Evolutionary conservation across 176 grass and related monocot genomes (phyloP), one percentile per base, ranked within the genome.

Genomic region (Triticum urartu): DNA sequence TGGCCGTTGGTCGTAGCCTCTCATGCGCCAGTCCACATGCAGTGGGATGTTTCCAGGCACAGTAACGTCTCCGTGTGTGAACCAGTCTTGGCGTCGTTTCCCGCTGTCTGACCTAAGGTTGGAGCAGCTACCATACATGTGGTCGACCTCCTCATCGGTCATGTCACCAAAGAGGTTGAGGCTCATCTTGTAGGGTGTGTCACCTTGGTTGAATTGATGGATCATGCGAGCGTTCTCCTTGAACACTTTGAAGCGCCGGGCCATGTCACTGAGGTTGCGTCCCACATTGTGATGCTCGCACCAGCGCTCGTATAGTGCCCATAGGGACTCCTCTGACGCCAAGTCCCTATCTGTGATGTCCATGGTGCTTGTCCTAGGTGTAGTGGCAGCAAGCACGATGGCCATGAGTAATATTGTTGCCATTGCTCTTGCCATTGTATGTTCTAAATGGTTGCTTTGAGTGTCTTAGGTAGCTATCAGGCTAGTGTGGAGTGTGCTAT

Each of bases 151-250:
- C 36, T 83, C 76, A 39, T 39, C 83, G 5, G 77, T 83, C 92
- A 88, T 94, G 81, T 94, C 89, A 40, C 63, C 72, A 43, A 94
- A 89, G 58, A 7, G 77, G 72, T 94, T 89, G 52, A 91, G 83
- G 13, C 77, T 64, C 3, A 89, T 80, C 50, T 81, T 89, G 80
- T 94, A 94, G 1, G 87, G 42, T n/a, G 59, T 62, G 56, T 83
- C 67, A 61, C 80, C 50, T 6, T 9, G 22, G 75, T 91, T 91
- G 74, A 77, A 84, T n/a, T 81, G 76, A 38, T 91, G 69, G 61
- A 91, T 79, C 84, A 36, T 56, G 13, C 38, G 59, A 9, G 77
- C 92, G 62, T 89, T 94, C 52, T 80, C 78, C 65, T 86, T 88
- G 81, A 92, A 92, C 87, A 88, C 60, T 24, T 72, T 62, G 82